These are phyloP conservation scores for Saccharomycopsis fodiens DNA, from an alignment of 805 yeast genomes.

Conservation along the genomic window DNA sequence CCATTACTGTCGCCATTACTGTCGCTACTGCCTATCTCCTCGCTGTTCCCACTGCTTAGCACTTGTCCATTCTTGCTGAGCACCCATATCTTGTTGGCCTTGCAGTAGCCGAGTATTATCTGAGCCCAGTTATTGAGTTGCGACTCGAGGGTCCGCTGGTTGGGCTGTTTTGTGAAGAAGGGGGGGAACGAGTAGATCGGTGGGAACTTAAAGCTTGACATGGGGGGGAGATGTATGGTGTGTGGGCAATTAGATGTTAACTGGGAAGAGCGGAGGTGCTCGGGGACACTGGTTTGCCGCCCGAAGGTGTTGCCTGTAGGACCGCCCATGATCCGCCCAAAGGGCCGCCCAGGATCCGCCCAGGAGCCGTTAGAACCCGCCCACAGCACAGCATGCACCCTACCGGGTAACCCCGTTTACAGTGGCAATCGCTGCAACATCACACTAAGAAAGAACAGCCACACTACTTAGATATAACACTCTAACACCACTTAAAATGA, in stretches of 20 bases:
- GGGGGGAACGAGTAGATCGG: constrained; percentile 78
- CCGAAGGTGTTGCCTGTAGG: no score
- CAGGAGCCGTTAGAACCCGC: not conserved
- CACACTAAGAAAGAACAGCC: not conserved
- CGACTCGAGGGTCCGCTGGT: constrained; percentile 64
- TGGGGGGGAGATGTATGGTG: no score
- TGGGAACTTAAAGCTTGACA: constrained; percentile 32
- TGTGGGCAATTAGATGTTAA: no score
- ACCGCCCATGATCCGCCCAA: no score
- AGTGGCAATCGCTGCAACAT: not conserved
- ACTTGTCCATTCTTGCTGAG: constrained; percentile 34
- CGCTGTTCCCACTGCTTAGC: constrained; percentile 22
- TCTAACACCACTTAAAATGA: constrained; percentile 5
- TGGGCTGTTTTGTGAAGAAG: constrained; percentile 83
- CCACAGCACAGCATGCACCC: not conserved
- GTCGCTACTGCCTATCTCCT: constrained; percentile 2
- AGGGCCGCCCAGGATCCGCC: no score
- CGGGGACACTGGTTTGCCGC: no score
- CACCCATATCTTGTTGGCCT: constrained; percentile 46
- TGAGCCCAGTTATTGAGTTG: constrained; percentile 77
- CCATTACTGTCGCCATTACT: no score
- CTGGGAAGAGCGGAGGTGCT: no score
- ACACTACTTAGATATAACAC: not conserved
- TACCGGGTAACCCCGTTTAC: not conserved
- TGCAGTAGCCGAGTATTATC: constrained; percentile 55